Conservation (phyloP, 345 rosid species). For the Euphorbia tirucalli region DNA sequence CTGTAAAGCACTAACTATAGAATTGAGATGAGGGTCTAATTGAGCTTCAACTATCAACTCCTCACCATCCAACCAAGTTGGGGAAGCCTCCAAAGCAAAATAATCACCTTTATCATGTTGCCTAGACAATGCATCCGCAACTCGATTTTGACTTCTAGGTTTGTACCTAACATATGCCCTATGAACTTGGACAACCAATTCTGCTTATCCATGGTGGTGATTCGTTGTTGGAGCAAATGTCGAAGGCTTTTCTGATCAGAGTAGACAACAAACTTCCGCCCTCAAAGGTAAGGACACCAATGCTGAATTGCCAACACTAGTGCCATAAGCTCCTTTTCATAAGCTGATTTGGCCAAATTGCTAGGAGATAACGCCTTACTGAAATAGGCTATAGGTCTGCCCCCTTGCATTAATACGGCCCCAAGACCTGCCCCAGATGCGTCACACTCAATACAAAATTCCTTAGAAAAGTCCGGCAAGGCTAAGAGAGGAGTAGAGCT, state of each 20-base stretch:
- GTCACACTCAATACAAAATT: neutral
- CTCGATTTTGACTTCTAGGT: neutral
- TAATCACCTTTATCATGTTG: neutral
- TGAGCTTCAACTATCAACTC: neutral
- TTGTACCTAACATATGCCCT: neutral
- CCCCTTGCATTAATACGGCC: too few species aligned
- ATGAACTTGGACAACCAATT: neutral
- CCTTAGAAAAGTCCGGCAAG: neutral
- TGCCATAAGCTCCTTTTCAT: neutral
- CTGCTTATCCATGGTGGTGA: neutral
- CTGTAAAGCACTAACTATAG: too few species aligned
- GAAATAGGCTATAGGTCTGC: neutral
- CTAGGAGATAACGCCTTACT: neutral
- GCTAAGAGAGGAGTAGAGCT: neutral
- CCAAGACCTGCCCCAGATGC: neutral
- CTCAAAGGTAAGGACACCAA: too few species aligned
- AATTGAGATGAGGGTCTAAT: too few species aligned
- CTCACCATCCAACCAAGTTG: neutral
- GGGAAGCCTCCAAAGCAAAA: fast-evolving
- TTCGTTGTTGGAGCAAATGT: neutral
- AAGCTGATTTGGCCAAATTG: neutral
- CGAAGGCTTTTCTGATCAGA: too few species aligned
- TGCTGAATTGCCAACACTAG: neutral
- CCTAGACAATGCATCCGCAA: neutral
- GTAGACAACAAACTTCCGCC: too few species aligned